Conservation (phyloP, 139 green algal genomes). For the Ettlia oleoabundans region DNA sequence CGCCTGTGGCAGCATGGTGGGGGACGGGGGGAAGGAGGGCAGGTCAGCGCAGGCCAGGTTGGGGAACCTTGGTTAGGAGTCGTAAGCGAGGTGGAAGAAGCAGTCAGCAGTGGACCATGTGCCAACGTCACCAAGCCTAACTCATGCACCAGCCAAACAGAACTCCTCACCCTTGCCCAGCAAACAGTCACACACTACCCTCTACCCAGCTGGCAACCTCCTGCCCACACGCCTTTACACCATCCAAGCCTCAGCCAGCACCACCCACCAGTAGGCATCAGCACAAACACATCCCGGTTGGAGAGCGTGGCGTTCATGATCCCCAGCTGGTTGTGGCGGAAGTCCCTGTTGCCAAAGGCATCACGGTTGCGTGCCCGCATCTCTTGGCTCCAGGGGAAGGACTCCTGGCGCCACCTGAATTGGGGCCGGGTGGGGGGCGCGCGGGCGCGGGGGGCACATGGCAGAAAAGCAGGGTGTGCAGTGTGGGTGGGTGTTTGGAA, state of each 20-base stretch:
- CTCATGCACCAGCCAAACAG: no score
- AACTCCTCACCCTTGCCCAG: no score
- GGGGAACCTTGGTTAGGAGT: not conserved
- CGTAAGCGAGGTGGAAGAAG: no score
- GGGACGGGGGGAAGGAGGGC: not conserved
- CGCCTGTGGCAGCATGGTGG: constrained; percentile 45
- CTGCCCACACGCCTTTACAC: not conserved
- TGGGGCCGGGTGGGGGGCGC: not conserved
- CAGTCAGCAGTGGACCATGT: no score
- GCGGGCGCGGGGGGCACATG: not conserved
- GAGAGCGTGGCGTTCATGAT: constrained; percentile 83
- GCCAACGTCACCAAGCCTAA: no score
- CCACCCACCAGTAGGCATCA: constrained; percentile 84
- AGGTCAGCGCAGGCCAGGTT: not conserved
- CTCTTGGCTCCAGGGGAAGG: constrained; percentile 54
- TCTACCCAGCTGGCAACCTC: not conserved
- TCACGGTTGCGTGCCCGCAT: constrained; percentile 43
- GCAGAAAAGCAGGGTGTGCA: not conserved
- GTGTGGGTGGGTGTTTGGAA: no score
- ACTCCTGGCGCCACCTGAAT: constrained; percentile 28
- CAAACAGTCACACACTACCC: not conserved
- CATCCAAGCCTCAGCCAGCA: not conserved
- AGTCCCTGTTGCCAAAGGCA: constrained; percentile 77
- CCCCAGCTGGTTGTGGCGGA: constrained; percentile 73
- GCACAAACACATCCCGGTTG: constrained; percentile 80